Conservation (phyloP, 306 rosid genomes). For the Inga leiocalycina region DNA sequence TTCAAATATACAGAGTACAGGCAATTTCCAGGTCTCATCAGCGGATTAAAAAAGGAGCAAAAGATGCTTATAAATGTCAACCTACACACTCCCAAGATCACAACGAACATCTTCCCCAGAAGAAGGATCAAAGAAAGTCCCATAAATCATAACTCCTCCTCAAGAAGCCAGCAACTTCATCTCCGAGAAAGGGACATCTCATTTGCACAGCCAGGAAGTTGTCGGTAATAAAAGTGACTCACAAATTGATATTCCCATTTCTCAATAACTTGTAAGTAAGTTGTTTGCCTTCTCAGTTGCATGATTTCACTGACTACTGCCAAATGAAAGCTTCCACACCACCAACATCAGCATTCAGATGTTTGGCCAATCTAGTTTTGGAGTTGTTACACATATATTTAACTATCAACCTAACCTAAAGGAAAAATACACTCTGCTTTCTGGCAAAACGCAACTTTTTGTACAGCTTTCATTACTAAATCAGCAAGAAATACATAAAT, state of each 20-base stretch:
- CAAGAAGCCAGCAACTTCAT: slow-evolving; percentile 34
- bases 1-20: neutral
- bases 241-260: slow-evolving; percentile 24
- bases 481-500: slow-evolving; percentile 27
- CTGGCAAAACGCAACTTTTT: neutral
- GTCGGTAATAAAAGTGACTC: slow-evolving; percentile 14
- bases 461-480: slow-evolving; percentile 7
- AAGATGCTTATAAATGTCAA: slow-evolving; percentile 23
- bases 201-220: slow-evolving; percentile 29
- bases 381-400: slow-evolving; percentile 16
- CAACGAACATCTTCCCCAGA: slow-evolving; percentile 13
- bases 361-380: slow-evolving; percentile 19
- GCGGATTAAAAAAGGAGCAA: slow-evolving; percentile 16
- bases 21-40: neutral
- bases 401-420: slow-evolving; percentile 31
- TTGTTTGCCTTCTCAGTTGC: slow-evolving; percentile 33
- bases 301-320: slow-evolving; percentile 22
- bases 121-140: neutral
- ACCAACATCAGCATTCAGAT: slow-evolving; percentile 25
- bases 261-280: slow-evolving; percentile 12
- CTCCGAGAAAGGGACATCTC: slow-evolving; percentile 35
- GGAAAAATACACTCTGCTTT: slow-evolving; percentile 17
- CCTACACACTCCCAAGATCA: slow-evolving; percentile 20
- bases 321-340: slow-evolving; percentile 21
- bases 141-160: neutral